phyloP scores from a whole-genome alignment of 129 eudicot genomes.

The Artemisia argyi region DNA sequence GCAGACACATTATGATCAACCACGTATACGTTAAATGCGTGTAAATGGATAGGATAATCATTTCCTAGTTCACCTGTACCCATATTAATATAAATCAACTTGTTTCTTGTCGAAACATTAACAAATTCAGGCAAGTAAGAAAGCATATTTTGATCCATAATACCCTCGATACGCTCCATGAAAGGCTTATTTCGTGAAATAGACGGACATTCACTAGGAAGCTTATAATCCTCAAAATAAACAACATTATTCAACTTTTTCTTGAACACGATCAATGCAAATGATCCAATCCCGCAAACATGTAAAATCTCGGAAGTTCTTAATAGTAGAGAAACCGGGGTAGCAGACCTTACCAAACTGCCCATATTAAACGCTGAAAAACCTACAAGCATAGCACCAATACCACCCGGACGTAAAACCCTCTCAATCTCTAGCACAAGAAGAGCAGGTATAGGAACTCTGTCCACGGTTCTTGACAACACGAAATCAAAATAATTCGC shows the following conservation, averaged over 20 bases:
- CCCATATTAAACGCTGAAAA: conserved; percentile 37
- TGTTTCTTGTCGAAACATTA: conserved; percentile 61
- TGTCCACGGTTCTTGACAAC: conserved; percentile 18
- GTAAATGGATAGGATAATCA: conserved; percentile 37
- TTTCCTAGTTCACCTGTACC: conserved; percentile 56
- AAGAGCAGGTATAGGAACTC: conserved; percentile 71
- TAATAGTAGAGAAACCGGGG: conserved; percentile 60
- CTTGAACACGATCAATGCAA: conserved; percentile 19
- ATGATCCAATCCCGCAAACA: conserved; percentile 49
- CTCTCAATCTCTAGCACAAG: conserved; percentile 85
- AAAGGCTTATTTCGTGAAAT: conserved; percentile 60
- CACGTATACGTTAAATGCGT: conserved; percentile 28
- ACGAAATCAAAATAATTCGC: conserved; percentile 67
- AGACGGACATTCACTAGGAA: conserved; percentile 70
- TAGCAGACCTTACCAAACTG: conserved; percentile 55
- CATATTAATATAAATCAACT: conserved; percentile 67
- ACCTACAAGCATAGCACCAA: conserved; percentile 66
- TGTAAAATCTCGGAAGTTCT: conserved; percentile 62
- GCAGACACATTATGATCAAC: conserved; percentile 72
- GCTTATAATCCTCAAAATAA: conserved; percentile 46
- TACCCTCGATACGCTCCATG: conserved; percentile 66
- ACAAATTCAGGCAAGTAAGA: conserved; percentile 56
- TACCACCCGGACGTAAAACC: conserved; percentile 69
- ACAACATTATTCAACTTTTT: conserved; percentile 1
- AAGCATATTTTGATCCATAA: conserved; percentile 33